These are phyloP conservation scores for Parsonsia alboflavescens DNA, from an alignment of 257 asterid genomes.

Conservation along the genomic window DNA sequence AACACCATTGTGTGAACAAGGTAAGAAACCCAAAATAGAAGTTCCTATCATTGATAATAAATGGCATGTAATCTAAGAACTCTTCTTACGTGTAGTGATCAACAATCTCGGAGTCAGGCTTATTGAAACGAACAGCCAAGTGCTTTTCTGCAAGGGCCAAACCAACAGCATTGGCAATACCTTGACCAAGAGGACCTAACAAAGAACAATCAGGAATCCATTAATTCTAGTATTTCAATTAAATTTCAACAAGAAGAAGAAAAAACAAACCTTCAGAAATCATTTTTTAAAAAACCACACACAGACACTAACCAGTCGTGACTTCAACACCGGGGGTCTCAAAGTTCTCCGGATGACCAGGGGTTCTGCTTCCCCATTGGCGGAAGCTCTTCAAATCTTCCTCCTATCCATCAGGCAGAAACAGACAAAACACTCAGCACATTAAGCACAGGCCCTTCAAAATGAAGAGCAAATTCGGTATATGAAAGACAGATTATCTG, in stretches of 20 bases:
- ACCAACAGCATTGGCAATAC: slow-evolving; percentile 79
- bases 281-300: no score
- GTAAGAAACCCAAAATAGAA: background rate
- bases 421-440: slow-evolving; percentile 17
- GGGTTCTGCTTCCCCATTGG: slow-evolving; percentile 78
- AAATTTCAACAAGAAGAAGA: slow-evolving; percentile 7
- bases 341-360: slow-evolving; percentile 81
- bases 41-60: background rate
- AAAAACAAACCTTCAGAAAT: no score
- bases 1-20: slow-evolving; percentile 17
- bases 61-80: background rate
- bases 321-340: slow-evolving; percentile 79
- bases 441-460: background rate
- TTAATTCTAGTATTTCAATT: slow-evolving; percentile 7
- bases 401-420: slow-evolving; percentile 29
- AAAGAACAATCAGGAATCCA: slow-evolving; percentile 15
- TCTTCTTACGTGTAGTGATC: slow-evolving; percentile 74
- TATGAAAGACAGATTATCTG: background rate
- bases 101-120: slow-evolving; percentile 56
- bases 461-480: background rate
- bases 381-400: slow-evolving; percentile 64
- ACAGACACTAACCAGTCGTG: slow-evolving; percentile 51
- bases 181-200: slow-evolving; percentile 90
- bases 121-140: slow-evolving; percentile 79
- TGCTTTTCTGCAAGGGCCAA: slow-evolving; percentile 77